Conservation (phyloP, 345 rosid genomes). For the Boechera retrofracta region DNA sequence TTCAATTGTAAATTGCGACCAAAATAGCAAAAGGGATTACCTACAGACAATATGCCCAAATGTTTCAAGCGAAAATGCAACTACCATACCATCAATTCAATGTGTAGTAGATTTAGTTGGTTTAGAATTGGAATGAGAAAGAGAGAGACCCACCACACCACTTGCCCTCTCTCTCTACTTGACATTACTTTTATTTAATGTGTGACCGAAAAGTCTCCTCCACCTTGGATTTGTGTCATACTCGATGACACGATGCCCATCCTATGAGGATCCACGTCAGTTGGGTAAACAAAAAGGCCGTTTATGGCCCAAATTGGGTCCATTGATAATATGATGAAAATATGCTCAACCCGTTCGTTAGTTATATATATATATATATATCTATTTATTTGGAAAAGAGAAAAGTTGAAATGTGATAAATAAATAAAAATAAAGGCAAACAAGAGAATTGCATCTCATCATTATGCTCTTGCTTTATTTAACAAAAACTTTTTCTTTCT, state of each 20-base stretch:
- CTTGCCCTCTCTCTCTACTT: conserved; percentile 1
- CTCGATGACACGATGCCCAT: conserved; percentile 17
- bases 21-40: not conserved
- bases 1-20: conserved; percentile 11
- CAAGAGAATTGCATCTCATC: conserved; percentile 51
- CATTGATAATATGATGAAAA: not conserved
- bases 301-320: not conserved
- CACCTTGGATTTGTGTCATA: conserved; percentile 23
- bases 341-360: too few relatives aligned
- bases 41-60: not conserved
- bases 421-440: not conserved
- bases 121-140: conserved; percentile 1
- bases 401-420: not conserved
- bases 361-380: too few relatives aligned
- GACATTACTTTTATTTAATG: not conserved
- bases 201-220: conserved; percentile 9
- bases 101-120: conserved; percentile 17
- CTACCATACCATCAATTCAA: conserved; percentile 5
- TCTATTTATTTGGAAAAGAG: too few relatives aligned
- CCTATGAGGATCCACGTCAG: conserved; percentile 10
- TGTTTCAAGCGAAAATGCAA: not conserved
- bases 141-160: not conserved
- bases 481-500: conserved; percentile 28
- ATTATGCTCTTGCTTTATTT: conserved; percentile 48
- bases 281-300: conserved; percentile 3